These are phyloP conservation scores for Eucalyptus sp. DNA, from an alignment of 345 rosid species.

Conservation along the genomic window DNA sequence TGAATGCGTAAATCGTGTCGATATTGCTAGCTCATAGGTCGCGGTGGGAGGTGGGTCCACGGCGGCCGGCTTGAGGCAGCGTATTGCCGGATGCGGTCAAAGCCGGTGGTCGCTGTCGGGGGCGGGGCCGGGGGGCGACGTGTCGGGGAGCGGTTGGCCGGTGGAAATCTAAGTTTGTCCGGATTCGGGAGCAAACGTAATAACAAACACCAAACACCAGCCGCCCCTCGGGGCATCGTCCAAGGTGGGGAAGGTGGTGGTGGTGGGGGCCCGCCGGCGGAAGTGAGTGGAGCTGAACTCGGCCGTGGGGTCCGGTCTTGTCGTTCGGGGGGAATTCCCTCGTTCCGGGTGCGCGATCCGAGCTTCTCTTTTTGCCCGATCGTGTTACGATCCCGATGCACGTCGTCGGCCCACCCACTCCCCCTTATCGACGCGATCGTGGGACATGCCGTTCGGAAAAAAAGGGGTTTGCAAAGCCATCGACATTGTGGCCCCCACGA, in stretches of 20 bases:
- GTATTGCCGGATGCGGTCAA: background rate
- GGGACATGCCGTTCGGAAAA: background rate
- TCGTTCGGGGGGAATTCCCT: background rate
- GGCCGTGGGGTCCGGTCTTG: background rate
- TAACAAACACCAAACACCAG: background rate
- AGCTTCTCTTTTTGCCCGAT: background rate
- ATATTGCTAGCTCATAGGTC: background rate
- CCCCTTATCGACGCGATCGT: background rate
- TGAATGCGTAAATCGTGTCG: background rate
- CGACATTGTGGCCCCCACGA: no score
- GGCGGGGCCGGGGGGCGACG: background rate
- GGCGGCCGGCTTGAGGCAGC: background rate
- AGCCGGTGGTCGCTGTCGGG: background rate
- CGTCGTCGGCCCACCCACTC: background rate
- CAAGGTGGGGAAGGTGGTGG: background rate
- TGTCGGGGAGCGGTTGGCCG: constrained; percentile 1
- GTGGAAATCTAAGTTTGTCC: background rate
- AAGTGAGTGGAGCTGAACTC: background rate
- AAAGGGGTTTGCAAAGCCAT: background rate
- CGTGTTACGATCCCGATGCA: background rate
- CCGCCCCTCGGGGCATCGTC: background rate
- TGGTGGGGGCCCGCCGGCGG: background rate
- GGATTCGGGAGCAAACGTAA: background rate
- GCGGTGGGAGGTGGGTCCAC: background rate
- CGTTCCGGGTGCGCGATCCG: background rate